Base-by-base conservation (phyloP, 768 basidiomycete species). In the Albatrellus ellisii region DNA sequence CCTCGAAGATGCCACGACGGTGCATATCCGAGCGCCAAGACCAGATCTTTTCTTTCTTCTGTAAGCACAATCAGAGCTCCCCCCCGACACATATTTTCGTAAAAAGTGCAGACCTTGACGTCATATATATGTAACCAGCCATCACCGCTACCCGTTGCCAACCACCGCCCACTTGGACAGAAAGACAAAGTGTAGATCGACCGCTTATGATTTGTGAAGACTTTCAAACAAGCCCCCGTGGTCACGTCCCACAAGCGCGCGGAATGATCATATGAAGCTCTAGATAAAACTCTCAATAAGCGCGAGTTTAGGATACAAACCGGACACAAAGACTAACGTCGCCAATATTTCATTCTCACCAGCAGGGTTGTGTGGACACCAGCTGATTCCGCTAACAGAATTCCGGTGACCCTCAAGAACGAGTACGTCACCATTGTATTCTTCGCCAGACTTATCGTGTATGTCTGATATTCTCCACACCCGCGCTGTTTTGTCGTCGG, bases 191-290 rank as follows among this genome's bases (percentile, higher is more conserved):
- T 71, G 56, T 80, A 91, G 27, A 90, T 73, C 18, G 78, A 71
- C 25, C 72, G 70, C 47, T 63, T 73, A 60, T 89, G 84, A 47
- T 87, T 82, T 5, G 59, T 57, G 53, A 94, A 79, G 15, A 77
- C 65, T 46, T 75, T 68, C 26, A 87, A 57, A 55, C 88, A 91
- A 33, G 74, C 69, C 22, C 87, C 87, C 0, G 79, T 79, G 34
- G 71, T 68, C 3, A 78, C 73, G 58, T 91, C 81, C 89, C 89
- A 94, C 24, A 94, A 49, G 31, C 85, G 75, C 4, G 82, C 73
- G 1, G 86, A 84, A 11, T 66, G 64, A 54, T 94, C 90, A 53
- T 88, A 88, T 4, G 86, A 86, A 8, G 79, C 73, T 6, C 84
- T 89, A 49, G n/a, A n/a, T n/a, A n/a, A n/a, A n/a, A 5, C 26